Evolutionary conservation across 352 stramenopile species (phyloP), one percentile per base, ranked within the genome.

Genomic region (Globisporangium polare): DNA sequence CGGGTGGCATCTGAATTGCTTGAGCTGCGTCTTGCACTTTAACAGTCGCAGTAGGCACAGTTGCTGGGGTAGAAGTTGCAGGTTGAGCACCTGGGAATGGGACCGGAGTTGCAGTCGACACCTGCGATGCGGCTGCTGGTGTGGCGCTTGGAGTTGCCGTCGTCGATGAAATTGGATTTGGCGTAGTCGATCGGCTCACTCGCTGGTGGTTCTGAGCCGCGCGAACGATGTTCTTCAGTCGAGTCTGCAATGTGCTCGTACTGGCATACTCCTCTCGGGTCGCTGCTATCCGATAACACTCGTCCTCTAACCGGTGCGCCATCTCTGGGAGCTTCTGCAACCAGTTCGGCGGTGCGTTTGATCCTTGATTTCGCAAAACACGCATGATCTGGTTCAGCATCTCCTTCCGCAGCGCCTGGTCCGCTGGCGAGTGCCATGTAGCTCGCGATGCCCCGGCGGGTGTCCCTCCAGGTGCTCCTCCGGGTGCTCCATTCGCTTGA

Each of bases 321-420:
- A 99, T 99, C 67, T 99, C 93, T 0, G 96, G 96, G 20, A 99
- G 78, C 66, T 98, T 98, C 61, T 98, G 90, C 46, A 99, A 73
- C 96, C 96, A 99, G 68, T 98, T 97, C 26, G 93, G 77, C 4
- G 94, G 91, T 5, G 96, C 95, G 75, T 99, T 98, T 31, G 96
- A 95, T 37, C 96, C 93, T 54, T 98, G 90, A 53, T 96, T 95
- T 64, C 98, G 88, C 39, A 99, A 80, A 22, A 99, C 84, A 17
- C 95, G 87, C 67, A 98, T 97, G 65, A 97, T 99, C 39, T 94
- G 82, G 65, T 86, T 89, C 50, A 94, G 68, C 83, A 96, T 94
- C 65, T 94, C 83, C 60, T 89, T 87, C 15, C 84, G 74, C 42
- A 94, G 66, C 29, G 80, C 72, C n/a, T 92, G 73, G 39, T 94